These are phyloP conservation scores for Cyberlindnera maritima DNA, from an alignment of 805 yeast species.

Conservation along the genomic window DNA sequence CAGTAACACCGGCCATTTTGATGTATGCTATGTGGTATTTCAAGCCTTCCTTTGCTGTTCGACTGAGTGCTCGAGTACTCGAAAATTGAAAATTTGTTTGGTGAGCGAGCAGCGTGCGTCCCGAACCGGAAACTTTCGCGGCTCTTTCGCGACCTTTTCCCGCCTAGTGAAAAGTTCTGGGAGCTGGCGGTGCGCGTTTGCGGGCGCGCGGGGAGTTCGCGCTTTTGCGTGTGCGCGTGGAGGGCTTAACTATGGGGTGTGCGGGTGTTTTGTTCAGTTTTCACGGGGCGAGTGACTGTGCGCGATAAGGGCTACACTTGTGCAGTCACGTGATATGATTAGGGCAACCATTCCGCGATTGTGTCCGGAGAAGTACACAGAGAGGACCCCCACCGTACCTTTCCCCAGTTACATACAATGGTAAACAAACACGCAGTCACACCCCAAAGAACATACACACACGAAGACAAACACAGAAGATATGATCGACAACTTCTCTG, in stretches of 20 bases:
- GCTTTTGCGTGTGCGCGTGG: not conserved
- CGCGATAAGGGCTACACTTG: constrained; percentile 2
- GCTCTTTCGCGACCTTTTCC: no score
- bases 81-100: constrained; percentile 18
- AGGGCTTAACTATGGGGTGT: constrained; percentile 7
- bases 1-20: constrained; percentile 96
- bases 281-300: constrained; percentile 1
- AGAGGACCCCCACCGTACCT: no score
- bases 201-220: no score
- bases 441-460: not conserved
- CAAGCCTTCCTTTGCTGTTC: constrained; percentile 24
- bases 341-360: constrained; percentile 3
- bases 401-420: not conserved
- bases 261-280: constrained; percentile 3
- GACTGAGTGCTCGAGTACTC: constrained; percentile 12
- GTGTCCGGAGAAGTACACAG: no score
- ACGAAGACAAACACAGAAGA: not conserved
- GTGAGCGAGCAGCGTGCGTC: constrained; percentile 11
- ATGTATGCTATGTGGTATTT: constrained; percentile 11
- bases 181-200: no score
- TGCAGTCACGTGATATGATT: constrained; percentile 3
- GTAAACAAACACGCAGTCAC: not conserved
- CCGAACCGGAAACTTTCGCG: constrained; percentile 13
- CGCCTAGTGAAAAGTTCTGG: constrained; percentile 5
- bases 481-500: constrained; percentile 16